A percentile compares a stretch with the other conserved stretches of the same genome.
These are phyloP conservation scores for Boletus barrowsii DNA, from an alignment of 768 basidiomycete species.

Conservation along the genomic window DNA sequence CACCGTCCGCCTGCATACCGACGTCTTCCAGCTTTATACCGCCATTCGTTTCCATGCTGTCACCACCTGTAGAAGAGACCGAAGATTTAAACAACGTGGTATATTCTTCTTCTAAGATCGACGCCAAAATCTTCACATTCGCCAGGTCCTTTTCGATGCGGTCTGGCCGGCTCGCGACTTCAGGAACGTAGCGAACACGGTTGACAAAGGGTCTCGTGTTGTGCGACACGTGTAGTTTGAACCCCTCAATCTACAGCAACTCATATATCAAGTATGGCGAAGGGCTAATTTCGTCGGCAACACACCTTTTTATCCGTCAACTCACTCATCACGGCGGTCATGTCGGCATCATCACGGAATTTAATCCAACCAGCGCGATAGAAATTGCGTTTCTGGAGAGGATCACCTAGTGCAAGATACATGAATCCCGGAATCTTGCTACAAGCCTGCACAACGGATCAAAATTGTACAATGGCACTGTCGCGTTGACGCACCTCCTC, in stretches of 20 bases:
- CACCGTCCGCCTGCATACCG: slow-evolving; percentile 36
- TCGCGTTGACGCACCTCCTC: slow-evolving; percentile 64
- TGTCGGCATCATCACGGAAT: slow-evolving; percentile 82
- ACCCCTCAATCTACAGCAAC: slow-evolving; percentile 76
- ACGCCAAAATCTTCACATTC: slow-evolving; percentile 69
- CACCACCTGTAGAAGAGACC: slow-evolving; percentile 15
- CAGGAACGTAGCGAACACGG: slow-evolving; percentile 76
- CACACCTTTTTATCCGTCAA: slow-evolving; percentile 82
- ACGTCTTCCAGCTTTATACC: slow-evolving; percentile 30
- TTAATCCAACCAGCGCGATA: slow-evolving; percentile 94
- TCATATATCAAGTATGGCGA: slow-evolving; percentile 4
- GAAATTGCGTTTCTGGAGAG: slow-evolving; percentile 88
- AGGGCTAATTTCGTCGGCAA: background rate
- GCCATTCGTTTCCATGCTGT: slow-evolving; percentile 28
- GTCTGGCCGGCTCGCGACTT: slow-evolving; percentile 75
- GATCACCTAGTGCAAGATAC: slow-evolving; percentile 89
- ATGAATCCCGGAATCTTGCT: slow-evolving; percentile 75
- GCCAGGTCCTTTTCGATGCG: slow-evolving; percentile 78
- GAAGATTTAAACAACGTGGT: slow-evolving; percentile 44
- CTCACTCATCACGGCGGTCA: slow-evolving; percentile 66
- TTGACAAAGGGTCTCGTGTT: slow-evolving; percentile 75
- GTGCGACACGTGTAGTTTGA: slow-evolving; percentile 89
- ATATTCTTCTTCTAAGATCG: slow-evolving; percentile 72
- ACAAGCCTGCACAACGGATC: slow-evolving; percentile 54
- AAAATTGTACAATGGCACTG: slow-evolving; percentile 3